These are phyloP conservation scores for Lentinula novae-zelandiae DNA, from an alignment of 1,284 basidiomycete species.

Conservation along the genomic window DNA sequence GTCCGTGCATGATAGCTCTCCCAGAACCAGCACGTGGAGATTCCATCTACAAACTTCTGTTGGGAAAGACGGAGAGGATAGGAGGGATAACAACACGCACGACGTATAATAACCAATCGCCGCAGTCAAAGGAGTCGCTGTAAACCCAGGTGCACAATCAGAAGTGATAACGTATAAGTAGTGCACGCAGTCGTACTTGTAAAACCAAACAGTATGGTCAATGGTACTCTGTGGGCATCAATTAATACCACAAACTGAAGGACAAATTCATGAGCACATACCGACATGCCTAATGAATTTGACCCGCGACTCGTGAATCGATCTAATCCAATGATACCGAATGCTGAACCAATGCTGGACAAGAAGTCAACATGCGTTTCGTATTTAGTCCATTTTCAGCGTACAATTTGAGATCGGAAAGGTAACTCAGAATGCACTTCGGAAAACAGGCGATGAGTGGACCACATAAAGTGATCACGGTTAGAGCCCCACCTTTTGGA, in stretches of 20 bases:
- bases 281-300: slow-evolving; percentile 65
- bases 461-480: not conserved
- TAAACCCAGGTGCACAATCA: not conserved
- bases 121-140: slow-evolving; percentile 74
- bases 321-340: slow-evolving; percentile 65
- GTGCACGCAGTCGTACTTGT: slow-evolving; percentile 48
- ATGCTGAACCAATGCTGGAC: slow-evolving; percentile 62
- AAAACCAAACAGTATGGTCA: slow-evolving; percentile 86
- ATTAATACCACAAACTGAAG: not conserved
- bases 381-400: slow-evolving; percentile 19
- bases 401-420: slow-evolving; percentile 83
- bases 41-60: slow-evolving; percentile 43
- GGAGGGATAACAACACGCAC: slow-evolving; percentile 30
- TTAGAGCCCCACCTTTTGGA: slow-evolving; percentile 64
- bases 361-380: slow-evolving; percentile 1
- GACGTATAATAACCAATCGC: slow-evolving; percentile 79
- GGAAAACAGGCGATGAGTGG: not conserved
- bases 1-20: slow-evolving; percentile 71
- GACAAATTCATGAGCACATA: slow-evolving; percentile 29
- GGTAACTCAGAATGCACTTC: slow-evolving; percentile 83
- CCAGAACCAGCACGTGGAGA: slow-evolving; percentile 69
- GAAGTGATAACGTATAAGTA: not conserved
- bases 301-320: slow-evolving; percentile 40
- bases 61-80: not conserved
- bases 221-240: slow-evolving; percentile 59